Base-by-base conservation (phyloP, 371 early-diverging fungal species). In the Funneliformis caledonium region DNA sequence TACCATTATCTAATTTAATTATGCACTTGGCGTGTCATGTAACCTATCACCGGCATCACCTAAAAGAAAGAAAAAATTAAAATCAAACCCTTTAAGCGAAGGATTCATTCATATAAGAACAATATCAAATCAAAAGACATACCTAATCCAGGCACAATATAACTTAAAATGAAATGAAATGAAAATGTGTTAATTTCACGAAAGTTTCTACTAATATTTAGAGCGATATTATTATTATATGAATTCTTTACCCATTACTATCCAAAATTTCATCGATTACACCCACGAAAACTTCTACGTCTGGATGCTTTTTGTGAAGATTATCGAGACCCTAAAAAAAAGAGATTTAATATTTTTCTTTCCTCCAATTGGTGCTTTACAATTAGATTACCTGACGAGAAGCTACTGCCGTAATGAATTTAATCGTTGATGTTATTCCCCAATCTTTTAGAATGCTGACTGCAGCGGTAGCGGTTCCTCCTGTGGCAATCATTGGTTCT, bases 401-500 rank as follows among this genome's bases (percentile, higher is more conserved):
- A 4, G 89, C 93, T 79, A 92, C 88, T 0, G 94, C 70, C 31
- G 88, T 85, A 19, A 94, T 88, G 82, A 94, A 92, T 83, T 90
- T 93, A 78, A 96, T 96, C 48, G 87, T 87, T 5, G 59, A n/a
- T 60, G 87, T 86, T 43, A 91, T 87, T 3, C 96, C 96, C 94
- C 96, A 96, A 59, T 94, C 93, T 83, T 94, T 92, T 72, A 94
- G 72, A 59, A 95, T 92, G 78, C 92, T 89, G 82, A 96, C 87
- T 0, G 96, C 92, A 0, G 96, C 95, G 22, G 94, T 88, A 4
- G 95, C 94, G 0, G 96, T 95, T 47, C 96, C 94, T 72, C 93
- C 94, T 2, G 96, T 96, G 11, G 96, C 96, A 65, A 96, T 87
- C 84, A 96, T 92, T 22, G 96, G 96, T 83, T 96, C 97, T 42